Conservation (phyloP, 345 rosid species). For the Aegle marmelos region DNA sequence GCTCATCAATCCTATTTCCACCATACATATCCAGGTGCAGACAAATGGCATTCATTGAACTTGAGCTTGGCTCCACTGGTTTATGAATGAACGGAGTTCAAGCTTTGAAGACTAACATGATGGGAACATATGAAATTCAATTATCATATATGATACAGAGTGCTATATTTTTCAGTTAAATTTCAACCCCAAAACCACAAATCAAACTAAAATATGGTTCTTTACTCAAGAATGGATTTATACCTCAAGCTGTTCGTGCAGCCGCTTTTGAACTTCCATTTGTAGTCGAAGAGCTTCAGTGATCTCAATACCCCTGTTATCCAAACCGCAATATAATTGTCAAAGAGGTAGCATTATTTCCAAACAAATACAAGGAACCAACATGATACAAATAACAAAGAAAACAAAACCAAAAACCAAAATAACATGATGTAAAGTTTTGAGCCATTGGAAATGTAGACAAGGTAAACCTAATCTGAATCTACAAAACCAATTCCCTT, state of each 20-base stretch:
- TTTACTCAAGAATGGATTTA: slow-evolving; percentile 9
- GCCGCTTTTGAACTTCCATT: slow-evolving; percentile 85
- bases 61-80: background rate
- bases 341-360: background rate
- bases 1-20: background rate
- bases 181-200: background rate
- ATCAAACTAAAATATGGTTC: background rate
- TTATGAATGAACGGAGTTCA: background rate
- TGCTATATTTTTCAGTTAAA: background rate
- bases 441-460: background rate
- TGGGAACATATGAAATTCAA: background rate
- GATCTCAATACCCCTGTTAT: slow-evolving; percentile 61
- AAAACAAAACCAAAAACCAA: background rate
- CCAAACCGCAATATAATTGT: slow-evolving; percentile 8
- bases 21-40: background rate
- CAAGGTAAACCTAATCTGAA: background rate
- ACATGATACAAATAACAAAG: background rate
- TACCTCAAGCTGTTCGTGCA: slow-evolving; percentile 99
- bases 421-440: background rate
- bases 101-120: background rate
- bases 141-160: background rate
- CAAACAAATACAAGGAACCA: background rate
- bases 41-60: background rate
- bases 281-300: slow-evolving; percentile 89
- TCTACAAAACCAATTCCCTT: background rate